Base-by-base conservation (phyloP, 2,329 filamentous ascomycete species). In the Aspergillus pseudoglaucus region DNA sequence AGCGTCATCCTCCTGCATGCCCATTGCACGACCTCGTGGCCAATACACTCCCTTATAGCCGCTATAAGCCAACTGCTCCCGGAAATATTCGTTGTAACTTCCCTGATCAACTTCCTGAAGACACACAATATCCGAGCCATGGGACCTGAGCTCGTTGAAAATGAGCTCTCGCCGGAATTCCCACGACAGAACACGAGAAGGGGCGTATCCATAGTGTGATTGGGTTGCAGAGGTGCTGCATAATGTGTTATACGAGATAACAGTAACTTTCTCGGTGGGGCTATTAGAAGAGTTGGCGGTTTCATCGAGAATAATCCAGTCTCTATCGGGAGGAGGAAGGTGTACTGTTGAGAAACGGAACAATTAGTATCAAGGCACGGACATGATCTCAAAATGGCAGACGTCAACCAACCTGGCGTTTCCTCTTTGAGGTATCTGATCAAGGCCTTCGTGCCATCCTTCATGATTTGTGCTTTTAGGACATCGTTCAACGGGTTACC, bases 11-110 rank as follows among this genome's bases (percentile, higher is more conserved):
- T 94, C 89, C 12, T 81, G 81, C 88, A 97, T 95, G 7, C 91
- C 96, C 70, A 87, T 87, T 32, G 90, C 88, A 62, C 93, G 83
- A 38, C 87, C 85, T 67, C 95, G 91, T 40, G 90, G 88, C 81
- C 87, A 95, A 64, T 91, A 94, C 3, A 95, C 84, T 20, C 93
- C 91, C 72, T 90, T 94, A 78, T 97, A 98, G 55, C 91, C 90
- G 59, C 86, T 79, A 58, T 88, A 84, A 2, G 88, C 88, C 49
- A 98, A 78, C 52, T 89, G 82, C n/a, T 88, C 86, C 51, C 87
- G 83, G 73, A 97, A 93, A 61, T 86, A 94, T 52, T 91, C 88
- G 63, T 94, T 87, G 73, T 94, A 96, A 46, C 87, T 91, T 60
- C 95, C 88, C 47, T 85, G 85, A 46, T 95, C 91, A 37, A 97